Conservation (phyloP, 192 early-diverging fungal species). For the Coemansia pectinata region DNA sequence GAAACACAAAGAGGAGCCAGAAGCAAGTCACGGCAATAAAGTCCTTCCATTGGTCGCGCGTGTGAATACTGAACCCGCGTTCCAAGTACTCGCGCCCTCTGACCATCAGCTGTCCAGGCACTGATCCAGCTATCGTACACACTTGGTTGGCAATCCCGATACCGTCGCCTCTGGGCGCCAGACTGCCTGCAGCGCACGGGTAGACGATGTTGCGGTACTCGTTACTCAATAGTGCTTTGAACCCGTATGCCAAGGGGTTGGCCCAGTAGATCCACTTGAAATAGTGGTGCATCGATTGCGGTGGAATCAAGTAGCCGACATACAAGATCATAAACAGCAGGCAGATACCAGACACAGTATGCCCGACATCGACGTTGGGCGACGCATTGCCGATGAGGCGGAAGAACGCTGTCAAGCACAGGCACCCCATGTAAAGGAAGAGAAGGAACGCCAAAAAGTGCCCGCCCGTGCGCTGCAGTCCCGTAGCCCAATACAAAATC, state of each 20-base stretch:
- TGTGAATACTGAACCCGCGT: constrained; percentile 55
- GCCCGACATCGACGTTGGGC: constrained; percentile 58
- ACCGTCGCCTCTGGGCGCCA: constrained; percentile 52
- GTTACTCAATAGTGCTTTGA: constrained; percentile 66
- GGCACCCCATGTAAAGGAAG: constrained; percentile 47
- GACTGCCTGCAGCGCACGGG: constrained; percentile 22
- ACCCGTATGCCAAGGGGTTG: constrained; percentile 69
- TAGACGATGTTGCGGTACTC: constrained; percentile 42
- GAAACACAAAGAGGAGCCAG: constrained; percentile 43
- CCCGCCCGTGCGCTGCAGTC: constrained; percentile 53
- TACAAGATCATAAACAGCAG: constrained; percentile 62
- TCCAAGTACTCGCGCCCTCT: constrained; percentile 61
- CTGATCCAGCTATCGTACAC: constrained; percentile 63
- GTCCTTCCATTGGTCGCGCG: constrained; percentile 59
- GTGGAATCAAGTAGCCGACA: constrained; percentile 62
- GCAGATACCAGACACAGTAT: constrained; percentile 61
- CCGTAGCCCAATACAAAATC: constrained; percentile 64
- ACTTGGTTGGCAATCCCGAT: constrained; percentile 52
- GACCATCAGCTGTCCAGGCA: constrained; percentile 56
- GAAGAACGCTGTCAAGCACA: constrained; percentile 59
- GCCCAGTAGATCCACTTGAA: constrained; percentile 70
- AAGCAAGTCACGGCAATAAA: constrained; percentile 56
- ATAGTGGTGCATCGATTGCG: constrained; percentile 58
- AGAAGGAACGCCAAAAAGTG: constrained; percentile 64
- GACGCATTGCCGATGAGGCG: constrained; percentile 60